A percentile compares a stretch with the other conserved stretches of the same genome.
phyloP scores from a whole-genome alignment of 148 eudicot species.

The Vaccinium myrtillus region DNA sequence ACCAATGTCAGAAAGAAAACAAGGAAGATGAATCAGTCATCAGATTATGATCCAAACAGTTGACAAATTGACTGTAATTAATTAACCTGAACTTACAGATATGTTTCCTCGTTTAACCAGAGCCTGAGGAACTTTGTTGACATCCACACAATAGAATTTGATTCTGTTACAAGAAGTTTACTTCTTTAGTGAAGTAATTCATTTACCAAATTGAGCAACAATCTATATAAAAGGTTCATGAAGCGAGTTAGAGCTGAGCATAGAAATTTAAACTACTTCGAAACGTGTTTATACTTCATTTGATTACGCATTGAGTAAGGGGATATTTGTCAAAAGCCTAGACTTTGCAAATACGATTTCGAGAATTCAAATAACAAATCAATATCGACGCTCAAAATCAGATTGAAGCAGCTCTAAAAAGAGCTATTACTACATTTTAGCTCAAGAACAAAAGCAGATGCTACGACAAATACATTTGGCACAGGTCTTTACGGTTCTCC shows the following conservation, averaged over 20 bases:
- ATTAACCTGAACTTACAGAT: slow-evolving; percentile 44
- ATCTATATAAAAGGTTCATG: background rate
- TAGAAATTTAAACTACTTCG: background rate
- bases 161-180: slow-evolving; percentile 32
- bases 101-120: slow-evolving; percentile 90
- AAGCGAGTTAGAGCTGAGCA: background rate
- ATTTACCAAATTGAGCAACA: no score
- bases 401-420: background rate
- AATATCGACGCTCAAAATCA: no score
- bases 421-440: background rate
- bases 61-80: background rate
- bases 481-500: background rate
- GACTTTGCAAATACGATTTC: background rate
- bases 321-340: background rate
- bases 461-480: background rate
- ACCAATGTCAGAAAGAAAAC: background rate
- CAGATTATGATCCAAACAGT: background rate
- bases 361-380: background rate
- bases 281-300: no score
- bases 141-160: slow-evolving; percentile 81
- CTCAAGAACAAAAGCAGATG: background rate
- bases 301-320: no score
- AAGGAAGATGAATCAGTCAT: slow-evolving; percentile 2
- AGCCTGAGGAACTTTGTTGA: slow-evolving; percentile 84
- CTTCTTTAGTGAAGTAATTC: no score